Percentiles rank a stretch among this genome's conserved stretches.
Conservation (phyloP, 164 flowering plant genomes). For the Protea cynaroides region DNA sequence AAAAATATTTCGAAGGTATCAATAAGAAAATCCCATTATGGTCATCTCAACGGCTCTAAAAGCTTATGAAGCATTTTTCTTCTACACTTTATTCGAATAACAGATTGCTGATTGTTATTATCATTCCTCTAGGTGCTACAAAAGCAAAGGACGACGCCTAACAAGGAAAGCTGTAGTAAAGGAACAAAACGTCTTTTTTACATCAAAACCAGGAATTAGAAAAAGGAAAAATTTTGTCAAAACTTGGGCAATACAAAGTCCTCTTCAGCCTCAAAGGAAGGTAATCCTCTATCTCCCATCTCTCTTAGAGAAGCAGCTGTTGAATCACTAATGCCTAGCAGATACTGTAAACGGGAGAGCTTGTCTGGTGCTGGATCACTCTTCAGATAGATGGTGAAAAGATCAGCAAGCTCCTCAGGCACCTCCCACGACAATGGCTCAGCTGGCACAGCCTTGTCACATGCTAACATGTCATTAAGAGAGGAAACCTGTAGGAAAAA, state of each 20-base stretch:
- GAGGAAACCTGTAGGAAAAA: slow-evolving; percentile 86
- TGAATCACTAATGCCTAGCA: slow-evolving; percentile 69
- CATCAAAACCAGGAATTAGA: no score
- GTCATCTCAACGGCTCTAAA: no score
- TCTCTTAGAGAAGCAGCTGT: slow-evolving; percentile 49
- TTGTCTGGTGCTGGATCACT: slow-evolving; percentile 65
- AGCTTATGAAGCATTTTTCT: no score
- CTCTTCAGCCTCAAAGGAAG: slow-evolving; percentile 45
- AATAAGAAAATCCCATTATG: no score
- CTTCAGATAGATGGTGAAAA: slow-evolving; percentile 52
- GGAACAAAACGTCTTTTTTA: no score
- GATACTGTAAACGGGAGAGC: slow-evolving; percentile 66
- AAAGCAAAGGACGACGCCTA: no score
- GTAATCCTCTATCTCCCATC: slow-evolving; percentile 34
- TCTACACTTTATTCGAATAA: no score
- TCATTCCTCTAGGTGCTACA: no score
- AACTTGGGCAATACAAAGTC: slow-evolving; percentile 57
- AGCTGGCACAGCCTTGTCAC: slow-evolving; percentile 90
- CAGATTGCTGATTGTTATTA: no score
- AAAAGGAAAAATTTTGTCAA: no score
- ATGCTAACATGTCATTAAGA: slow-evolving; percentile 83
- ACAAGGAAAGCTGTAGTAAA: no score
- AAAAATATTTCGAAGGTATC: no score
- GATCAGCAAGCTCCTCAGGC: slow-evolving; percentile 77
- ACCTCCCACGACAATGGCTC: slow-evolving; percentile 80